Percentiles rank a stretch among this genome's conserved stretches.
Evolutionary conservation across 345 rosid genomes (phyloP).

Genomic region (Trapa incisa): DNA sequence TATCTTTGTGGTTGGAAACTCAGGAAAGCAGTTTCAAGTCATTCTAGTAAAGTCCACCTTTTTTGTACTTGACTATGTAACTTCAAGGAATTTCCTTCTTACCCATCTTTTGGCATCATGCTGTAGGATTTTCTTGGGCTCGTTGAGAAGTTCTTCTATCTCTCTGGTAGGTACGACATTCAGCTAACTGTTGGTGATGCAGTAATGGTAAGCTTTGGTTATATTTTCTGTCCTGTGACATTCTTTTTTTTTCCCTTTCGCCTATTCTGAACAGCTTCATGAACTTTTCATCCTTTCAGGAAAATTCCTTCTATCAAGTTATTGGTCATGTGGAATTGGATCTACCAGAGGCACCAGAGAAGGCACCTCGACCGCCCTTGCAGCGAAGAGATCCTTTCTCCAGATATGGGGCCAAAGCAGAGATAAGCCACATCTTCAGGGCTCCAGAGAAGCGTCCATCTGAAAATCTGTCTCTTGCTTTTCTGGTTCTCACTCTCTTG

Average conservation of each 20-base stretch:
- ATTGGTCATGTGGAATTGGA: slow-evolving; percentile 71
- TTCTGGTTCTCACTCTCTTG: slow-evolving; percentile 62
- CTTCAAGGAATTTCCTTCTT: background rate
- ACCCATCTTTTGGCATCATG: slow-evolving; percentile 7
- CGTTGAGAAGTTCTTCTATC: slow-evolving; percentile 89
- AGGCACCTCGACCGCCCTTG: slow-evolving; percentile 66
- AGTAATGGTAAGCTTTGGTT: slow-evolving; percentile 53
- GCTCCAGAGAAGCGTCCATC: slow-evolving; percentile 86
- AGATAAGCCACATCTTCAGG: slow-evolving; percentile 78
- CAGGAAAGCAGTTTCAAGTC: slow-evolving; percentile 67
- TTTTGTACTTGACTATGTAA: too few relatives aligned
- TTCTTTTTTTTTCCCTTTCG: background rate
- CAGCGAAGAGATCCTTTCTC: slow-evolving; percentile 46
- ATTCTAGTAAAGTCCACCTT: slow-evolving; percentile 52
- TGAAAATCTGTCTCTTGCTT: slow-evolving; percentile 62
- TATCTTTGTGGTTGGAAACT: slow-evolving; percentile 56
- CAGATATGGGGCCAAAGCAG: slow-evolving; percentile 80
- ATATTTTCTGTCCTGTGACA: background rate
- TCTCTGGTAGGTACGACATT: slow-evolving; percentile 76
- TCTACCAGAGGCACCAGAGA: slow-evolving; percentile 91
- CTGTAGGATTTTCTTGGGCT: slow-evolving; percentile 82
- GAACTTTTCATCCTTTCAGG: slow-evolving; percentile 27
- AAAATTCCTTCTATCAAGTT: slow-evolving; percentile 60
- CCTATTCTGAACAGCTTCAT: background rate
- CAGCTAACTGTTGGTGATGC: slow-evolving; percentile 88